These are phyloP conservation scores for Vaccinium macrocarpon DNA, from an alignment of 148 eudicot species.

Conservation along the genomic window DNA sequence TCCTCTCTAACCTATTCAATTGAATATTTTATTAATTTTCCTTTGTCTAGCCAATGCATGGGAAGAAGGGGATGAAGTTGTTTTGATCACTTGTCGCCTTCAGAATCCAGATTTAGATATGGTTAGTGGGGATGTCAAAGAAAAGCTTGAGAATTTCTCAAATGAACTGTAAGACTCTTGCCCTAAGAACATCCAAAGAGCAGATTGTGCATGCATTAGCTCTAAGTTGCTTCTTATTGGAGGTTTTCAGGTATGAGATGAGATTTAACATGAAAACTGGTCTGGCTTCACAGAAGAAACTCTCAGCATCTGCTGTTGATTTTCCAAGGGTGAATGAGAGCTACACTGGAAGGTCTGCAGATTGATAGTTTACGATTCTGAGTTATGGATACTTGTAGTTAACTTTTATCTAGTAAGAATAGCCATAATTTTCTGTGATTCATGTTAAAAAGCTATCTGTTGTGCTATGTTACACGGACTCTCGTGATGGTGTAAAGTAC, in stretches of 20 bases:
- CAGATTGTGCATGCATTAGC: background rate
- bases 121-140: constrained; percentile 55
- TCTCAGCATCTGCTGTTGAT: constrained; percentile 86
- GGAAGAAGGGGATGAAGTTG: constrained; percentile 99
- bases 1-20: background rate
- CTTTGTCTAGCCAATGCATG: constrained; percentile 73
- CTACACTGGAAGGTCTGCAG: constrained; percentile 75
- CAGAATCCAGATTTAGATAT: constrained; percentile 80
- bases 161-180: constrained; percentile 70
- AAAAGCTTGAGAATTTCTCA: constrained; percentile 58
- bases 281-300: constrained; percentile 69
- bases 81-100: constrained; percentile 75
- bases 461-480: too few species aligned
- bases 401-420: background rate
- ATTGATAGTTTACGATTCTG: background rate
- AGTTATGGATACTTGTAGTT: background rate
- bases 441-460: background rate
- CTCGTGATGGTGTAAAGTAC: too few species aligned
- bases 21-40: constrained; percentile 4
- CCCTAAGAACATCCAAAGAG: background rate
- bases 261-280: constrained; percentile 89
- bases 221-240: constrained; percentile 9
- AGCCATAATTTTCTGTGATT: background rate
- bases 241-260: constrained; percentile 76
- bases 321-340: constrained; percentile 89